Evolutionary conservation across 1,284 basidiomycete species (phyloP).

Genomic region (Inonotus hispidus): DNA sequence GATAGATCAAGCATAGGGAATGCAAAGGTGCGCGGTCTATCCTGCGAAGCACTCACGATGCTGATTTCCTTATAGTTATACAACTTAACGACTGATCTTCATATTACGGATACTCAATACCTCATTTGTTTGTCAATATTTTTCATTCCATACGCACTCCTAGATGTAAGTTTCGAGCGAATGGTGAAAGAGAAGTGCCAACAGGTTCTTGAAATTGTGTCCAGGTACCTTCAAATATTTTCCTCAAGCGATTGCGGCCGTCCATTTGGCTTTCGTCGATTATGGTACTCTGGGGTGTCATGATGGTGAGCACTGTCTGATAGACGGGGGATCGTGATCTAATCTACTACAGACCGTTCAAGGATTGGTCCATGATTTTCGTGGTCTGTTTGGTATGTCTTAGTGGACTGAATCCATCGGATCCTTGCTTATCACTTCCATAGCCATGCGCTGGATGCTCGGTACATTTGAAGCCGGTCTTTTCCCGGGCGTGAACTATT

Average conservation of each 20-base stretch:
- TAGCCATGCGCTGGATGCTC: constrained; percentile 20
- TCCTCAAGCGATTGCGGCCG: constrained; percentile 30
- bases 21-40: constrained; percentile 45
- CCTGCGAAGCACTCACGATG: not conserved
- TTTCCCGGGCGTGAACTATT: constrained; percentile 21
- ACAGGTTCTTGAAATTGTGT: constrained; percentile 21
- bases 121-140: constrained; percentile 22
- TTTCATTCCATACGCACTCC: constrained; percentile 15
- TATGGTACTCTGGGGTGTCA: constrained; percentile 27
- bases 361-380: constrained; percentile 61
- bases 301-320: constrained; percentile 34
- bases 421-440: not conserved
- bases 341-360: constrained; percentile 47
- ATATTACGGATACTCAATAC: constrained; percentile 21
- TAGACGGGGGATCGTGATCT: not conserved
- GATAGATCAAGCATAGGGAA: constrained; percentile 83
- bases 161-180: constrained; percentile 6
- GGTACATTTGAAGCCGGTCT: constrained; percentile 24
- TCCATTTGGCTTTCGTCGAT: constrained; percentile 26
- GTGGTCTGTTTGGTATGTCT: constrained; percentile 52
- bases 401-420: not conserved
- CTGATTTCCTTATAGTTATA: constrained; percentile 15
- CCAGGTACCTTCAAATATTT: constrained; percentile 20
- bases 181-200: not conserved
- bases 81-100: constrained; percentile 19